Conservation (phyloP, 1,284 basidiomycete species). For the Agroathelia rolfsii region DNA sequence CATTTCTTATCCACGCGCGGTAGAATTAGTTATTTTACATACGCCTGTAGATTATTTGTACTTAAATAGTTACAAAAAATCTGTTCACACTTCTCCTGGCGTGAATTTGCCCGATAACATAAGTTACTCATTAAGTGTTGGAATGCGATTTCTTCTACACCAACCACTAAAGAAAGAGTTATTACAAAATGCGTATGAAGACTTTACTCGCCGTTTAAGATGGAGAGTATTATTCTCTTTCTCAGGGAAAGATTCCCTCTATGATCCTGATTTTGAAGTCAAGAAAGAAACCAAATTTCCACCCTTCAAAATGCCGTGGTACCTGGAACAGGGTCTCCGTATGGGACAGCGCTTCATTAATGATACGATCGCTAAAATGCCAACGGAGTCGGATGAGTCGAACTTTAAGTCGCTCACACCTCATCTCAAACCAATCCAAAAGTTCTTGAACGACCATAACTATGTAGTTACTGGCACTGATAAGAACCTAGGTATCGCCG, state of each 20-base stretch:
- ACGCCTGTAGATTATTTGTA: constrained; percentile 8
- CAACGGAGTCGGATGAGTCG: constrained; percentile 10
- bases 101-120: constrained; percentile 12
- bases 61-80: constrained; percentile 7
- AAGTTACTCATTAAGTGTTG: constrained; percentile 12
- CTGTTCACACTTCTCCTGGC: constrained; percentile 5
- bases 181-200: constrained; percentile 12
- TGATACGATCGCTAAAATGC: constrained; percentile 13
- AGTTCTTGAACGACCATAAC: constrained; percentile 13
- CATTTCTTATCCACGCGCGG: constrained; percentile 6
- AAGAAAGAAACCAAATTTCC: background rate
- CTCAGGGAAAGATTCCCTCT: constrained; percentile 7
- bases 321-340: constrained; percentile 13
- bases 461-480: constrained; percentile 17
- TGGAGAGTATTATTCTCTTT: constrained; percentile 7
- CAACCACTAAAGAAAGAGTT: constrained; percentile 7
- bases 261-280: constrained; percentile 18
- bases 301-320: constrained; percentile 7
- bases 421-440: constrained; percentile 6
- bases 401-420: constrained; percentile 8
- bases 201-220: constrained; percentile 10
- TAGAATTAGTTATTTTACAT: constrained; percentile 5
- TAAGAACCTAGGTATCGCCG: constrained; percentile 18
- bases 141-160: constrained; percentile 16
- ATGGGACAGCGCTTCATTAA: constrained; percentile 11